Evolutionary conservation across 139 green algal species (phyloP), one percentile per base, ranked within the genome.

Genomic region (Pseudopediastrum boryanum): DNA sequence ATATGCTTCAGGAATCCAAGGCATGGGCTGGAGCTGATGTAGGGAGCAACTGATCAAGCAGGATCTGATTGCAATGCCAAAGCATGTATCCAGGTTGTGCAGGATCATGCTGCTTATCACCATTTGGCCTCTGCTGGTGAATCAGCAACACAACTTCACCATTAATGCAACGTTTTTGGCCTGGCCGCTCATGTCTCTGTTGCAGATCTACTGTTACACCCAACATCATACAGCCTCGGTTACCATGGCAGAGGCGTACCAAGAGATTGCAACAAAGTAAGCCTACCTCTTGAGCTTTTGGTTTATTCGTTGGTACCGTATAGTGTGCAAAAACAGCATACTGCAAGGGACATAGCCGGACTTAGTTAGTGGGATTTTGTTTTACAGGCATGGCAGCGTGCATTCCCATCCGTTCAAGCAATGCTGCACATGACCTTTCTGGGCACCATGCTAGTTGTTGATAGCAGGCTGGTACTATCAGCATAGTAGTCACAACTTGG

Each of bases 171-270:
- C n/a, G n/a, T n/a, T n/a, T n/a, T n/a, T n/a, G n/a, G n/a, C n/a
- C n/a, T n/a, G n/a, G n/a, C n/a, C n/a, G n/a, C n/a, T n/a, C n/a
- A n/a, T n/a, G n/a, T n/a, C n/a, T n/a, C n/a, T n/a, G n/a, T n/a
- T n/a, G 21, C 52, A 79, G 72, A 31, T 79, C 6, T 71, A 64
- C 4, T 79, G 62, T 59, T 79, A 79, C 72, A 71, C 72, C 31
- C 42, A 71, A 33, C 27, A 38, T 5, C 72, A 79, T 36, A 31
- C 16, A 16, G 25, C 35, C 21, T 79, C 72, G 0, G 35, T 67
- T 0, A 59, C 72, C 2, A 70, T 44, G 25, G 72, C 72, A 19
- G 59, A 58, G 21, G 56, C 41, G 38, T 71, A 72, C 25, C 13
- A 43, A n/a, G 56, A 79, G 59, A 29, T 79, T 23, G 72, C 72